Base-by-base conservation (phyloP, 2,329 filamentous ascomycete species). In the Apiospora saccharicola region DNA sequence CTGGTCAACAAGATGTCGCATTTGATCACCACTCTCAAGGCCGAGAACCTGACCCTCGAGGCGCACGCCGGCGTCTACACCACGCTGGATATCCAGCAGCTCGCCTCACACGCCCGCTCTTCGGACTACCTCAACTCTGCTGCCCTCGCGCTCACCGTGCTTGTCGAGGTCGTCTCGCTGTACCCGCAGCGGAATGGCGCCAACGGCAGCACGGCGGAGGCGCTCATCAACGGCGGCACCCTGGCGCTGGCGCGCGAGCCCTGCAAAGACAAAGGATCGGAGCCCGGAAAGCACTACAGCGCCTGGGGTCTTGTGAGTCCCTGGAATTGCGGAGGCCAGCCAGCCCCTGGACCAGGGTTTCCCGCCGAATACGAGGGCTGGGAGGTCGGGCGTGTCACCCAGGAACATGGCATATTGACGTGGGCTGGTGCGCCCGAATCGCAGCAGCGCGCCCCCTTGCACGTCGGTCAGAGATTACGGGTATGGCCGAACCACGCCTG, bases 401-500 rank as follows among this genome's bases (percentile, higher is more conserved):
- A 96, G 82, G 94, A 96, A 82, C 94, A 96, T 82, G 93, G 92
- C 0, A 90, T 94, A 71, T 78, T 96, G 76, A 85, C 83, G 1
- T 94, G 92, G 89, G 82, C 84, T 19, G 82, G 83, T 0, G 75
- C 78, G 16, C 82, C 85, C 51, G 86, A 85, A 0, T 80, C 84
- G n/a, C 81, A 87, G 68, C 82, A 82, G n/a, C 81, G 84, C 57
- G 81, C 87, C 57, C 78, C 82, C 67, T 78, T 94, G 72, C 74
- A 81, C 2, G 84, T 94, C 44, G 93, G 93, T 0, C 88, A 94
- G 78, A 90, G 90, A 77, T 82, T 95, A 37, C 85, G 90, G 72
- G 83, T 96, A 10, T 95, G 92, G 90, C 93, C 93, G 0, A 96
- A 96, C 77, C 94, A 96, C 82, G 90, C 93, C 47, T 96, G 94